These are phyloP conservation scores for Sporothrix sp. DNA, from an alignment of 2,329 filamentous ascomycete genomes.

Conservation along the genomic window DNA sequence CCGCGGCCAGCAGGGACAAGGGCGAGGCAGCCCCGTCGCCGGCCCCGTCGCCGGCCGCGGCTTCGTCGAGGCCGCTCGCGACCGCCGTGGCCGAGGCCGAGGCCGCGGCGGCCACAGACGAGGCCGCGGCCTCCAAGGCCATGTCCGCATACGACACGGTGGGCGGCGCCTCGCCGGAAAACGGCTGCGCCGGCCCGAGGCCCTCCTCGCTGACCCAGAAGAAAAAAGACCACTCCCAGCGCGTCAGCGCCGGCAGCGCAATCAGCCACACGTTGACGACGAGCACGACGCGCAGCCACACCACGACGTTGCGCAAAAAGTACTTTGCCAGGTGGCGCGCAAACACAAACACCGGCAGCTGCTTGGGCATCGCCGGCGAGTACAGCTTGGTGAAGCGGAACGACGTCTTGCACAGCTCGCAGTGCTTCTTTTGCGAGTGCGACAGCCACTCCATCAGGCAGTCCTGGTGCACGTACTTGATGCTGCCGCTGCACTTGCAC, in stretches of 20 bases:
- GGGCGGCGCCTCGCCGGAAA: too few species aligned
- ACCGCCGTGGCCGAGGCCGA: background rate
- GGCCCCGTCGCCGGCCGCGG: background rate
- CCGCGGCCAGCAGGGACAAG: slow-evolving; percentile 26
- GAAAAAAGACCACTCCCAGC: slow-evolving; percentile 82
- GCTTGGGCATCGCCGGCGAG: slow-evolving; percentile 82
- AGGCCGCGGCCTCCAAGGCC: background rate
- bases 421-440: slow-evolving; percentile 98
- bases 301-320: slow-evolving; percentile 57
- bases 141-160: background rate
- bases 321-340: slow-evolving; percentile 68
- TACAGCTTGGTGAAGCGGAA: slow-evolving; percentile 99
- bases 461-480: slow-evolving; percentile 96
- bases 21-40: too few species aligned
- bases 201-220: slow-evolving; percentile 91
- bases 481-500: slow-evolving; percentile 98
- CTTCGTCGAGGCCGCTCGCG: background rate
- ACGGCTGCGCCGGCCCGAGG: slow-evolving; percentile 23
- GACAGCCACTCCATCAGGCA: slow-evolving; percentile 98
- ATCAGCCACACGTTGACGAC: slow-evolving; percentile 83
- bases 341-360: slow-evolving; percentile 73
- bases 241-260: slow-evolving; percentile 81
- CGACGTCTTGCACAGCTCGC: slow-evolving; percentile 96
- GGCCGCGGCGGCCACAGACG: too few species aligned
- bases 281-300: slow-evolving; percentile 68